A percentile compares a stretch with the other conserved stretches of the same genome.
Evolutionary conservation across 495 filamentous ascomycete genomes (phyloP).

Genomic region (Aeminium ludgeri): DNA sequence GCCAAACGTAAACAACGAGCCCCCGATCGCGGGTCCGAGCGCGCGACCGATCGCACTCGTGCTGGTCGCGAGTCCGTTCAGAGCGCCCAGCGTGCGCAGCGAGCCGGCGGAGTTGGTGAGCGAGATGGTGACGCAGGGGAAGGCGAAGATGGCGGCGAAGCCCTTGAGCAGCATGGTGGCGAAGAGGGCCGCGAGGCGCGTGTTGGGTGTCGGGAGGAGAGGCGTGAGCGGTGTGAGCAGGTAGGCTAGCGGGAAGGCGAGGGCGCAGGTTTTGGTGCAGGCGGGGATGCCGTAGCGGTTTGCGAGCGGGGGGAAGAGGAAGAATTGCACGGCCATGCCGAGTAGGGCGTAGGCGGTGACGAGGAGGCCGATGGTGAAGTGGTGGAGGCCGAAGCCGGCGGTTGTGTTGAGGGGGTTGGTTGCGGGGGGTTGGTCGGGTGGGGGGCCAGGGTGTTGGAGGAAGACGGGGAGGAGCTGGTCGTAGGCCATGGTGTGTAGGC

Average conservation of each 20-base stretch:
- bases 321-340: slow-evolving; percentile 61
- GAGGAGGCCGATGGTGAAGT: slow-evolving; percentile 55
- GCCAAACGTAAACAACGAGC: slow-evolving; percentile 37
- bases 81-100: slow-evolving; percentile 60
- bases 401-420: slow-evolving; percentile 58
- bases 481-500: slow-evolving; percentile 59
- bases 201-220: slow-evolving; percentile 27
- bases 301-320: slow-evolving; percentile 56
- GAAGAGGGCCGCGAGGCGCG: slow-evolving; percentile 31
- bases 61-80: slow-evolving; percentile 77
- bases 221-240: slow-evolving; percentile 56
- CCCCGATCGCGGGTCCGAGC: slow-evolving; percentile 45
- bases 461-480: slow-evolving; percentile 73
- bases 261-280: slow-evolving; percentile 42
- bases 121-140: slow-evolving; percentile 76
- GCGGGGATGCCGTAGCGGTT: slow-evolving; percentile 50
- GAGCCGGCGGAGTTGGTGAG: slow-evolving; percentile 71
- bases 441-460: slow-evolving; percentile 47
- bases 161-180: slow-evolving; percentile 50
- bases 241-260: slow-evolving; percentile 56
- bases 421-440: background rate
- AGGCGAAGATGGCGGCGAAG: slow-evolving; percentile 57
- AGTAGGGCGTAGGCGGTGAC: slow-evolving; percentile 58
- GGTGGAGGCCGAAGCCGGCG: slow-evolving; percentile 46
- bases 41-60: slow-evolving; percentile 64